These are phyloP conservation scores for Chrysosporium queenslandicum DNA, from an alignment of 2,329 filamentous ascomycete genomes.

Conservation along the genomic window DNA sequence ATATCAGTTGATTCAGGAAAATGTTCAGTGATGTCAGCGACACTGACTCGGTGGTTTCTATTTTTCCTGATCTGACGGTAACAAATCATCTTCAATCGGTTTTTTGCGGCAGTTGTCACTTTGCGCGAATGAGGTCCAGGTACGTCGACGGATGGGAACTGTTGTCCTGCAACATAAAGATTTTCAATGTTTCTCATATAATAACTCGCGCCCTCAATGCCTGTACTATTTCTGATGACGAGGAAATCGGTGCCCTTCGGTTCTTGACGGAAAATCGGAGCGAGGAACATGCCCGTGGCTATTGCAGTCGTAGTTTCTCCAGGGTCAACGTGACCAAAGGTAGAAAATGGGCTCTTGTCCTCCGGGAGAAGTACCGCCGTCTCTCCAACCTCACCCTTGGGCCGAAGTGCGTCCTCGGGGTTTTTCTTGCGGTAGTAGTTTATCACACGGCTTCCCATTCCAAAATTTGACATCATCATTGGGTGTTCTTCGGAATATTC, in stretches of 20 bases:
- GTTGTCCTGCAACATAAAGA: constrained; percentile 81
- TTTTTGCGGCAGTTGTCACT: constrained; percentile 94
- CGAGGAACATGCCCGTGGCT: constrained; percentile 90
- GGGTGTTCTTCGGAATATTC: constrained; percentile 96
- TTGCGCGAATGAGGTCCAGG: constrained; percentile 88
- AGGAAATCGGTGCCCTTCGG: constrained; percentile 74
- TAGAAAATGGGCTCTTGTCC: constrained; percentile 89
- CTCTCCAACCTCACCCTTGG: constrained; percentile 78
- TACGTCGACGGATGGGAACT: constrained; percentile 83
- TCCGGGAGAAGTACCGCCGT: constrained; percentile 79
- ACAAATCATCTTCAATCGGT: constrained; percentile 89
- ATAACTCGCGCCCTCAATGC: constrained; percentile 65
- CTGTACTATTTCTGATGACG: constrained; percentile 70
- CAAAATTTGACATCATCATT: constrained; percentile 85
- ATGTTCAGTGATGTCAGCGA: constrained; percentile 82
- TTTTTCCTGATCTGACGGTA: constrained; percentile 79
- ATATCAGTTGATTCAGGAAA: constrained; percentile 89
- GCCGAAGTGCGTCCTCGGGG: constrained; percentile 61
- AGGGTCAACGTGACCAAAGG: constrained; percentile 85
- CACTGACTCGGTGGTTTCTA: constrained; percentile 55
- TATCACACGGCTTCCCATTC: constrained; percentile 91
- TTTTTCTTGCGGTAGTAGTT: constrained; percentile 92
- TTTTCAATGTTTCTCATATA: constrained; percentile 85
- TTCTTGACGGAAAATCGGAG: constrained; percentile 82
- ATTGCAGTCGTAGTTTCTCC: constrained; percentile 84